Percentiles rank a stretch among this genome's conserved stretches.
phyloP scores from a whole-genome alignment of 805 yeast genomes.

The Saccharomycopsis lassenensis region DNA sequence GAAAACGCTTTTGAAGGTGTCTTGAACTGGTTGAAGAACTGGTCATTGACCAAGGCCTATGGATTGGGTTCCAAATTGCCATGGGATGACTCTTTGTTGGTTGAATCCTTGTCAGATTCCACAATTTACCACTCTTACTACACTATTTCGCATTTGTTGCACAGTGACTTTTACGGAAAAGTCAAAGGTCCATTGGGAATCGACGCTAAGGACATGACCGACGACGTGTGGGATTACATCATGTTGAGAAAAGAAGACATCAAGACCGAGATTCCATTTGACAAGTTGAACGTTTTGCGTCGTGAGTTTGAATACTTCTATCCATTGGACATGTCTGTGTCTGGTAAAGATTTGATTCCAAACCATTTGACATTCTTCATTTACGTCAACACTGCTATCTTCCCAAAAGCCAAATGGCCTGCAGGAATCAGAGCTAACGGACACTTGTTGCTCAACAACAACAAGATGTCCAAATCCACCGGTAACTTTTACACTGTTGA shows the following conservation, averaged over 20 bases:
- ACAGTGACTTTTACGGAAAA: slow-evolving; percentile 76
- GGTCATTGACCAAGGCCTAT: slow-evolving; percentile 96
- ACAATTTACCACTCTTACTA: slow-evolving; percentile 93
- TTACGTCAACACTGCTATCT: slow-evolving; percentile 84
- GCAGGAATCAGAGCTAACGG: slow-evolving; percentile 90
- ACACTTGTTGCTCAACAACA: slow-evolving; percentile 88
- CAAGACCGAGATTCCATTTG: slow-evolving; percentile 50
- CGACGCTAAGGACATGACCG: slow-evolving; percentile 76
- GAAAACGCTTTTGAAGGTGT: slow-evolving; percentile 89
- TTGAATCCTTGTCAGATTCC: slow-evolving; percentile 92
- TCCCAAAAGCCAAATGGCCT: slow-evolving; percentile 91
- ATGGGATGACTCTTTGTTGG: slow-evolving; percentile 90
- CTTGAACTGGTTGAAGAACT: slow-evolving; percentile 90
- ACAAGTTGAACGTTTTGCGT: slow-evolving; percentile 62
- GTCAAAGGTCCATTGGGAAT: slow-evolving; percentile 63
- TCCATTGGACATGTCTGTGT: slow-evolving; percentile 83
- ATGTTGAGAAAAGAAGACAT: slow-evolving; percentile 59
- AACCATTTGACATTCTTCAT: slow-evolving; percentile 95
- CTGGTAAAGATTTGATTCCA: slow-evolving; percentile 96
- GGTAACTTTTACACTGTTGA: slow-evolving; percentile 92
- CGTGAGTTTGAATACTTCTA: slow-evolving; percentile 95
- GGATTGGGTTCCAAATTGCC: slow-evolving; percentile 94
- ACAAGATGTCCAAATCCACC: slow-evolving; percentile 96
- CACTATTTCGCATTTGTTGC: slow-evolving; percentile 80
- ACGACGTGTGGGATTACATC: slow-evolving; percentile 85